These are phyloP conservation scores for Voacanga thouarsii DNA, from an alignment of 257 asterid species.

Conservation along the genomic window DNA sequence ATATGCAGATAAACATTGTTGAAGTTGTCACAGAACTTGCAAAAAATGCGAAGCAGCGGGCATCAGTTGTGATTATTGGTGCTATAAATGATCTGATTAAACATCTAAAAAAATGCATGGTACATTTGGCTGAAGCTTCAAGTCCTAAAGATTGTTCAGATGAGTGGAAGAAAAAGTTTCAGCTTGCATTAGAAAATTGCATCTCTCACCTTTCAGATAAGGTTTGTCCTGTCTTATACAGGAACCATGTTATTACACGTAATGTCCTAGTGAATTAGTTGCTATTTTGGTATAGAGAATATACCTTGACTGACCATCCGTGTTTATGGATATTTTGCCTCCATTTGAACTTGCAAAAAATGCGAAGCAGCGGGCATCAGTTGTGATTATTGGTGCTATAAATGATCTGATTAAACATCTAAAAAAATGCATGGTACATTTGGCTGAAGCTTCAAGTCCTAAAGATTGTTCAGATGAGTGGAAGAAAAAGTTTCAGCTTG, in stretches of 20 bases:
- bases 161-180: slow-evolving; percentile 30
- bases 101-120: slow-evolving; percentile 35
- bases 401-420: slow-evolving; percentile 43
- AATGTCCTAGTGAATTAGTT: not conserved
- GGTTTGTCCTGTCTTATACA: slow-evolving; percentile 27
- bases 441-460: slow-evolving; percentile 31
- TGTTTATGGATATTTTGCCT: not conserved
- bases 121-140: slow-evolving; percentile 31
- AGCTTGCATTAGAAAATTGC: slow-evolving; percentile 42
- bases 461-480: slow-evolving; percentile 22
- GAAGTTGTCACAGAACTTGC: slow-evolving; percentile 33
- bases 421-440: slow-evolving; percentile 32
- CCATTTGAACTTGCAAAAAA: slow-evolving; percentile 12
- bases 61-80: slow-evolving; percentile 34
- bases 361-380: slow-evolving; percentile 37
- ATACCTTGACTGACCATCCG: not conserved
- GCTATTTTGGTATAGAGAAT: not conserved
- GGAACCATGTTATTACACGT: not conserved
- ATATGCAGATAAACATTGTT: slow-evolving; percentile 34
- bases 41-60: slow-evolving; percentile 34
- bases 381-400: slow-evolving; percentile 35
- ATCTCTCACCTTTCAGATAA: slow-evolving; percentile 37
- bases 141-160: slow-evolving; percentile 24
- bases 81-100: slow-evolving; percentile 44
- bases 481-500: slow-evolving; percentile 34